Percentiles rank a stretch among this genome's conserved stretches.
Conservation (phyloP, 2,329 filamentous ascomycete species). For the Pseudopyrenochaeta lycopersici region DNA sequence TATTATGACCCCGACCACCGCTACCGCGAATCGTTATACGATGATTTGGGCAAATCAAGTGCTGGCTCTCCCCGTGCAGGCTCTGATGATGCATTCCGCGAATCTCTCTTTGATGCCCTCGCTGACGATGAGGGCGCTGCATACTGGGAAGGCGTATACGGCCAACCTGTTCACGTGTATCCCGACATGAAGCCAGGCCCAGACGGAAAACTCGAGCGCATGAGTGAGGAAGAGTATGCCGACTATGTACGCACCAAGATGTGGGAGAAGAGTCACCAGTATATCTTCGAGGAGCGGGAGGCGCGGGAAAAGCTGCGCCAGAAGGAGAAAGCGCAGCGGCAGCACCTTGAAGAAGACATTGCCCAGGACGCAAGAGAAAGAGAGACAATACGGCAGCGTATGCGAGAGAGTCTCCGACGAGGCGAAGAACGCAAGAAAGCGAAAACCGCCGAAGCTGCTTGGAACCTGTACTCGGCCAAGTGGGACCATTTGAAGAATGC, state of each 20-base stretch:
- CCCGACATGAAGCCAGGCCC: constrained; percentile 63
- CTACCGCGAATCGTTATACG: constrained; percentile 44
- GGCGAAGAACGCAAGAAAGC: constrained; percentile 70
- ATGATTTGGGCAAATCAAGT: constrained; percentile 42
- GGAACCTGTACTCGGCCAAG: constrained; percentile 69
- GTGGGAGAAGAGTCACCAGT: constrained; percentile 95
- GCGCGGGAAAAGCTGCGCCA: constrained; percentile 58
- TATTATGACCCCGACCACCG: constrained; percentile 43
- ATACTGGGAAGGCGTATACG: constrained; percentile 97
- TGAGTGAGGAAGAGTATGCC: constrained; percentile 94
- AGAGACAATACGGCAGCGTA: constrained; percentile 64
- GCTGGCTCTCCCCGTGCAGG: constrained; percentile 49
- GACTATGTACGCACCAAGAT: constrained; percentile 84
- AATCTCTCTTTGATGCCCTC: constrained; percentile 95
- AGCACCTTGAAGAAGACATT: constrained; percentile 52
- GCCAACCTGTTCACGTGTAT: constrained; percentile 90
- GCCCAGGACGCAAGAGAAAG: constrained; percentile 53
- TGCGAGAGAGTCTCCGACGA: constrained; percentile 73
- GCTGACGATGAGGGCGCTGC: constrained; percentile 95
- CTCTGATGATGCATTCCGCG: constrained; percentile 81
- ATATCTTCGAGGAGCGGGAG: constrained; percentile 80
- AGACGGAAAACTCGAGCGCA: constrained; percentile 73
- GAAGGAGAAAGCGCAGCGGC: constrained; percentile 54
- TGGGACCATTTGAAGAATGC: constrained; percentile 67
- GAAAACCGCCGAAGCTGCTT: constrained; percentile 66